Base-by-base conservation (phyloP, 1,284 basidiomycete genomes). In the Puccinia coronata region DNA sequence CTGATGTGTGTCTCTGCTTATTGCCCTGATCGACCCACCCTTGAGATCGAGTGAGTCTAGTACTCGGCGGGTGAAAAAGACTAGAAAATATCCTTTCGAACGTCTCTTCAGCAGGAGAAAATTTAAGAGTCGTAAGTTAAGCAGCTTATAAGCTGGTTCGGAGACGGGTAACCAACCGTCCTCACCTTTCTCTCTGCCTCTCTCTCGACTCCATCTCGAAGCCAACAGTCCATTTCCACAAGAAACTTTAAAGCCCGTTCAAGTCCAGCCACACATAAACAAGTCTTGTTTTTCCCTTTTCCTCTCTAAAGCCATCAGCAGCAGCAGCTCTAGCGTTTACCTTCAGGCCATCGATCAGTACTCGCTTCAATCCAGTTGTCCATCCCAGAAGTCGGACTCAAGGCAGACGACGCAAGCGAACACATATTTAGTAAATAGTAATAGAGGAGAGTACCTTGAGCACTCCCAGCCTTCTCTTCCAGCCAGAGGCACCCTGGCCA, bases 271-370 rank as follows among this genome's bases (percentile, higher is more conserved):
- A n/a, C 51, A 53, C 28, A 61, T 36, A 57, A n/a, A 47, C 43
- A 47, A 61, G 57, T 36, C 57, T 18, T 61, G 57, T 61, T 61
- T 57, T 57, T 57, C 55, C n/a, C n/a, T 36, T 61, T 61, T 18
- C 57, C 57, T 61, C 57, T 61, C 57, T 61, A 61, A 61, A 61
- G 57, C 57, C 57, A n/a, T n/a, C n/a, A n/a, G n/a, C n/a, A n/a
- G n/a, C 31, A 61, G 49, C 49, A 51, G 57, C 31, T 57, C 55
- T 57, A 25, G n/a, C n/a, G n/a, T n/a, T n/a, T n/a, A n/a, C n/a
- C 55, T 57, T 5, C n/a, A 57, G 55, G 55, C 55, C 55, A 57
- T 57, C 55, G 55, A 57, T 25, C 55, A 53, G n/a, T 53, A 25
- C 25, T 57, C 55, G 25, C 55, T 57, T 28, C 55, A 57, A 57